Evolutionary conservation across 2,329 filamentous ascomycete genomes (phyloP).

Genomic region (Claviceps paspali): DNA sequence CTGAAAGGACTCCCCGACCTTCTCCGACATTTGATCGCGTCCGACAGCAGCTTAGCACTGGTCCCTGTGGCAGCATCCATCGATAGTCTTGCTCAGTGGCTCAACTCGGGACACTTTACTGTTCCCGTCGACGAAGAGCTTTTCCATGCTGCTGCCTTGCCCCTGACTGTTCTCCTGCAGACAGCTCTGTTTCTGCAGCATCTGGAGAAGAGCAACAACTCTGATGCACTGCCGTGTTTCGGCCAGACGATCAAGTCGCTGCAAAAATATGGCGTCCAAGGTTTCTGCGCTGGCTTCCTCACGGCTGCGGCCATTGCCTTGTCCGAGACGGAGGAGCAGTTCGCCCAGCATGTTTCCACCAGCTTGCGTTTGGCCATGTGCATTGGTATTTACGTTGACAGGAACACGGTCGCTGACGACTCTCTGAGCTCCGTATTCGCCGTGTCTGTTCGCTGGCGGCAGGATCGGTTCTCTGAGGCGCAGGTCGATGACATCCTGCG

Average conservation of each 20-base stretch:
- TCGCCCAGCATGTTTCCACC: not conserved
- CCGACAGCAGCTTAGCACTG: not conserved
- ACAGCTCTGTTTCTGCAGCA: not conserved
- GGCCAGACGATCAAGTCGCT: not conserved
- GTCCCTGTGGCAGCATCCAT: not conserved
- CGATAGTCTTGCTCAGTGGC: not conserved
- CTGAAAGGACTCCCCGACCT: not conserved
- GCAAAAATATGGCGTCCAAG: not conserved
- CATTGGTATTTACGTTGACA: not conserved
- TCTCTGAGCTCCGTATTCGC: not conserved
- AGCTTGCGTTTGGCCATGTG: slow-evolving; percentile 1
- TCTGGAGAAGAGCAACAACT: not conserved
- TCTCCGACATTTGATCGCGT: not conserved
- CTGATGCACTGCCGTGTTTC: not conserved
- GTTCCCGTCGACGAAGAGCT: not conserved
- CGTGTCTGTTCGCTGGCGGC: not conserved
- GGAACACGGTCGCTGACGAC: not conserved
- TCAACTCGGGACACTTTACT: not conserved
- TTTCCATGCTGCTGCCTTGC: not conserved
- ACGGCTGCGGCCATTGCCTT: not conserved
- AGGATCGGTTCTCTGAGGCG: not conserved
- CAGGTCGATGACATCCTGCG: not conserved
- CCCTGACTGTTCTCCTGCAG: not conserved
- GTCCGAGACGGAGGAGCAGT: not conserved
- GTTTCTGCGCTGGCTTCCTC: not conserved